These are phyloP conservation scores for Mycena indigotica DNA, from an alignment of 768 basidiomycete genomes.

Conservation along the genomic window DNA sequence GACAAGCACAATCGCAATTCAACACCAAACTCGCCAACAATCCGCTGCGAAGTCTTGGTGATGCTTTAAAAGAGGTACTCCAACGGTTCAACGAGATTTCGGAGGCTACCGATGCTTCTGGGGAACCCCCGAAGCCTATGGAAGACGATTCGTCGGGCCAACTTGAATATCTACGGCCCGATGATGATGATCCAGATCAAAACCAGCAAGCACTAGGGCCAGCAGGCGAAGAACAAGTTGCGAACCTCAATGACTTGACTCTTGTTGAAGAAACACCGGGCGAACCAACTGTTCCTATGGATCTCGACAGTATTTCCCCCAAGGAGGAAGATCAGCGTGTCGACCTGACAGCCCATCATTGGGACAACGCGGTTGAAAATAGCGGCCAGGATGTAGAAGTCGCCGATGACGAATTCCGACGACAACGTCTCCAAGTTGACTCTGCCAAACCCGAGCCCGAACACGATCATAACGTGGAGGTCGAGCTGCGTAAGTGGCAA, in stretches of 20 bases:
- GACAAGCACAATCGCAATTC: constrained; percentile 41
- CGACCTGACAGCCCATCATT: constrained; percentile 25
- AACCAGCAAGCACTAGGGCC: constrained; percentile 90
- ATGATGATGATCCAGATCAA: constrained; percentile 67
- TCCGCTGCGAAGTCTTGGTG: constrained; percentile 79
- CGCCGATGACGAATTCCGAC: constrained; percentile 32
- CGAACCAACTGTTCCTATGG: constrained; percentile 47
- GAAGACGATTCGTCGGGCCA: constrained; percentile 46
- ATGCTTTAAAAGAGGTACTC: constrained; percentile 78
- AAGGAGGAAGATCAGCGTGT: constrained; percentile 31
- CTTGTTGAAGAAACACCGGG: constrained; percentile 62
- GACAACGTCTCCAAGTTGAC: constrained; percentile 26
- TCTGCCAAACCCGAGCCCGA: constrained; percentile 35
- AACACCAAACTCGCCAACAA: constrained; percentile 46
- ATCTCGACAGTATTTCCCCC: constrained; percentile 40
- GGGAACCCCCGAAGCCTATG: constrained; percentile 36
- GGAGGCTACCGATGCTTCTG: constrained; percentile 40
- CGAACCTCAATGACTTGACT: constrained; percentile 79
- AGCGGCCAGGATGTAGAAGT: constrained; percentile 43
- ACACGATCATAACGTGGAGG: constrained; percentile 40
- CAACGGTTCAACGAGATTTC: constrained; percentile 85
- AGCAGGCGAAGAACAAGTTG: constrained; percentile 79
- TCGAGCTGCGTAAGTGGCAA: constrained; percentile 63
- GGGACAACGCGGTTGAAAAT: constrained; percentile 28
- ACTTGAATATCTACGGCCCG: constrained; percentile 77